A percentile compares a stretch with the other conserved stretches of the same genome.
These are phyloP conservation scores for Tolypocladium ophioglossoides DNA, from an alignment of 2,329 filamentous ascomycete genomes.

Conservation along the genomic window DNA sequence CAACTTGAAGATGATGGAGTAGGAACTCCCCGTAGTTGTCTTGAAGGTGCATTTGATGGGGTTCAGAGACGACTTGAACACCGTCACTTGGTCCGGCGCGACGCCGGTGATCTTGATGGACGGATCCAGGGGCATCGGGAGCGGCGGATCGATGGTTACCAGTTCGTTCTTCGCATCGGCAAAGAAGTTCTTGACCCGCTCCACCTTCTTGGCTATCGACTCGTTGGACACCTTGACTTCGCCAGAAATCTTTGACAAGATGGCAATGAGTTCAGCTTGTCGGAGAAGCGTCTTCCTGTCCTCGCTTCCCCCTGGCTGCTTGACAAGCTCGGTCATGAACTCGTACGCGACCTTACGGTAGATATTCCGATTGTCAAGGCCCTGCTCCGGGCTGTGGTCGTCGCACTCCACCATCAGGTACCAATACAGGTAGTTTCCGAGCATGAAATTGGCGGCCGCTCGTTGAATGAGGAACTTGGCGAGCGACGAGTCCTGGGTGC, in stretches of 20 bases:
- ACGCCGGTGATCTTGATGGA: conserved; percentile 69
- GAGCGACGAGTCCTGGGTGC: conserved; percentile 67
- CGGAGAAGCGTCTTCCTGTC: conserved; percentile 67
- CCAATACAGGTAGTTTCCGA: conserved; percentile 96
- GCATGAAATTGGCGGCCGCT: conserved; percentile 75
- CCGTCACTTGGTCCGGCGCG: conserved; percentile 71
- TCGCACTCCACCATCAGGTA: conserved; percentile 98
- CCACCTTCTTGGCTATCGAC: conserved; percentile 68
- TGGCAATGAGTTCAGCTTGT: conserved; percentile 81
- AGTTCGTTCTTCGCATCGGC: conserved; percentile 88
- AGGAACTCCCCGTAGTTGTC: conserved; percentile 64
- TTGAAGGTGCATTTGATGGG: conserved; percentile 89
- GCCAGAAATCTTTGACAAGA: conserved; percentile 79
- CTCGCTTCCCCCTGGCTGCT: conserved; percentile 57
- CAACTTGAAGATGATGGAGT: conserved; percentile 94
- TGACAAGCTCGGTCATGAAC: conserved; percentile 83
- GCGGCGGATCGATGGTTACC: conserved; percentile 67
- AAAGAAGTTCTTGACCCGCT: conserved; percentile 74
- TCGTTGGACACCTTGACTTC: conserved; percentile 77
- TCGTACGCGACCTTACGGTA: conserved; percentile 93
- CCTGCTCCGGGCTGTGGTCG: conserved; percentile 67
- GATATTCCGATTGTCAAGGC: conserved; percentile 65
- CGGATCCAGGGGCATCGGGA: conserved; percentile 84
- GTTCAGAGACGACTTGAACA: conserved; percentile 92
- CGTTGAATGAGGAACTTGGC: conserved; percentile 82